Evolutionary conservation across 179 eudicot species (phyloP), one percentile per base, ranked within the genome.

Genomic region (Beta lomatogona): DNA sequence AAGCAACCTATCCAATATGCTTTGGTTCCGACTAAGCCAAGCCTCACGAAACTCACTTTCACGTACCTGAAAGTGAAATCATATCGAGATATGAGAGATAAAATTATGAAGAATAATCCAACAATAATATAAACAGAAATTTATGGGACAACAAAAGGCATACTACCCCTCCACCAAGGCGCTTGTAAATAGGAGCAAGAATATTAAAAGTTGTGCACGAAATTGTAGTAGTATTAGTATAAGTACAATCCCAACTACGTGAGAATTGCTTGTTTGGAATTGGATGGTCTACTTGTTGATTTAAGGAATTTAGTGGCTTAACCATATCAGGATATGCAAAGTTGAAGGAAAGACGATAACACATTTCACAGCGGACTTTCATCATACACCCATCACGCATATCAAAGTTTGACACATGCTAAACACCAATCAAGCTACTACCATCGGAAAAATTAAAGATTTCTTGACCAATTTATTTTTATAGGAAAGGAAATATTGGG

Each of bases 151-250:
- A 36, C 61, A 4, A 28, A 13, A 21, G 31, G 10, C n/a, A 13
- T 85, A 90, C 95, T 85, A 90, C 97, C 94, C 89, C 90, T 55
- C 88, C 81, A 76, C 88, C 82, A 55, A 94, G 90, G 53, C 98
- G 87, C 84, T 94, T 94, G 88, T 90, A 94, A 81, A 94, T 94
- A 25, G 98, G 98, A 4, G 98, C 98, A 31, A 94, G 89, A 71
- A 94, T 94, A 76, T 94, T 94, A 86, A 94, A 94, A 28, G 97
- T 94, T 25, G 98, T 94, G 73, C 98, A 94, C 2, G 98, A 91
- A 83, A 94, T 82, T 4, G 80, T 69, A 36, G 41, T 36, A 36
- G 41, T 36, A 3, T 36, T 36, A 36, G 3, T 36, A 5, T 73
- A 64, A 3, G 73, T 75, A 41, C 36, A 72, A 44, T 72, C 68